Percentiles rank a stretch among this genome's conserved stretches.
Conservation (phyloP, 352 stramenopile species). For the Pythium angustatum region DNA sequence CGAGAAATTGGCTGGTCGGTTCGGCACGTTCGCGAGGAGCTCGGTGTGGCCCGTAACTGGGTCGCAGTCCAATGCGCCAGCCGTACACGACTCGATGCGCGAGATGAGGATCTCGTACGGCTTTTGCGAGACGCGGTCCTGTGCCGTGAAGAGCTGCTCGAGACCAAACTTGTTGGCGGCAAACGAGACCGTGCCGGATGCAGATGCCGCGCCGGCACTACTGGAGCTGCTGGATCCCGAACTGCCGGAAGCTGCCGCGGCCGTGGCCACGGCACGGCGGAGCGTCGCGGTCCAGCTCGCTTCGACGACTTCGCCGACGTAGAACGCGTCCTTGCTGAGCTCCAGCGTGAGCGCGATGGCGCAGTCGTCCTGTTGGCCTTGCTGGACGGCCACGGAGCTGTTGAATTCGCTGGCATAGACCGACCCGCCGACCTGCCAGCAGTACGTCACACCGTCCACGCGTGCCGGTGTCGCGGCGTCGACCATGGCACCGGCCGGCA, state of each 20-base stretch:
- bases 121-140: slow-evolving; percentile 56
- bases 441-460: slow-evolving; percentile 33
- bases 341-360: slow-evolving; percentile 49
- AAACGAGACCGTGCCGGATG: slow-evolving; percentile 32
- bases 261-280: slow-evolving; percentile 37
- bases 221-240: too few relatives aligned
- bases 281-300: slow-evolving; percentile 70
- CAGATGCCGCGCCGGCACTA: too few relatives aligned
- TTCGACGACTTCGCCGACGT: slow-evolving; percentile 57
- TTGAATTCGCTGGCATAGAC: slow-evolving; percentile 26
- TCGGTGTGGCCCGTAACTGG: slow-evolving; percentile 50
- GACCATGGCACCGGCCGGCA: not conserved
- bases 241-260: too few relatives aligned
- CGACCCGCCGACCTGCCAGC: slow-evolving; percentile 27
- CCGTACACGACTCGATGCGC: slow-evolving; percentile 47
- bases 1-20: slow-evolving; percentile 59
- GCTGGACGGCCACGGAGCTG: slow-evolving; percentile 5
- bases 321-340: slow-evolving; percentile 44
- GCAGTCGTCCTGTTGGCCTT: slow-evolving; percentile 37
- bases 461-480: not conserved
- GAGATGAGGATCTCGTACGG: slow-evolving; percentile 60
- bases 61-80: slow-evolving; percentile 46
- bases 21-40: slow-evolving; percentile 49
- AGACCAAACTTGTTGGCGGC: slow-evolving; percentile 52
- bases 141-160: slow-evolving; percentile 38